These are phyloP conservation scores for Phytophthora ramorum DNA, from an alignment of 352 stramenopile genomes.

Conservation along the genomic window DNA sequence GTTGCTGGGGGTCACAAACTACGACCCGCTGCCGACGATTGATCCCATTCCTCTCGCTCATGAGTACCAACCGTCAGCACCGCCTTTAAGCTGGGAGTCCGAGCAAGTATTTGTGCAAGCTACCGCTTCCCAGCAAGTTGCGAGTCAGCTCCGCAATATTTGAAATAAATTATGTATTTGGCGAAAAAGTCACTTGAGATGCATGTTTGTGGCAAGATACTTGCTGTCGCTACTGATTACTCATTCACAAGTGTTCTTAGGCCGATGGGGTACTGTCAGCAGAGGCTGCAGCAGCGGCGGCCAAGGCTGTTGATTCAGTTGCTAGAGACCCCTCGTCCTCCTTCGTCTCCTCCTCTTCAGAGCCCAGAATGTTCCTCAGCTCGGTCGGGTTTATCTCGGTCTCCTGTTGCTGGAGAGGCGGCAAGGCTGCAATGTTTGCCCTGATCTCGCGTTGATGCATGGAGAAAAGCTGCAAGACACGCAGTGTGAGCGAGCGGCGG, in stretches of 20 bases:
- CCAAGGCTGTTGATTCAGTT: slow-evolving; percentile 4
- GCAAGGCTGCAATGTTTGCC: slow-evolving; percentile 17
- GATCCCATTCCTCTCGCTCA: slow-evolving; percentile 54
- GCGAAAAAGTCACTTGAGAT: background rate
- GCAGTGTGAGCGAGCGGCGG: background rate
- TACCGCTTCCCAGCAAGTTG: no score
- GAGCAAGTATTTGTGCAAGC: slow-evolving; percentile 12
- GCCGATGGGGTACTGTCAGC: slow-evolving; percentile 6
- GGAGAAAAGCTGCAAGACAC: slow-evolving; percentile 45
- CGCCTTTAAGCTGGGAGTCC: slow-evolving; percentile 51
- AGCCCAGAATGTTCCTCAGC: slow-evolving; percentile 61
- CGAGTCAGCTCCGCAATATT: slow-evolving; percentile 2
- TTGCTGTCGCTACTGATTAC: background rate
- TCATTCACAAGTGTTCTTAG: slow-evolving; percentile 1
- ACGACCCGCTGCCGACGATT: slow-evolving; percentile 44
- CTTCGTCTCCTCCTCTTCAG: slow-evolving; percentile 71
- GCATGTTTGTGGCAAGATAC: slow-evolving; percentile 16
- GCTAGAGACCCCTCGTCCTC: slow-evolving; percentile 33
- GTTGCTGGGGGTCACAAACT: slow-evolving; percentile 51
- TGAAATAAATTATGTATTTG: slow-evolving; percentile 46
- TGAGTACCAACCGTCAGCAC: slow-evolving; percentile 71
- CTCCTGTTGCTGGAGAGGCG: slow-evolving; percentile 41
- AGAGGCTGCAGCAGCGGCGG: slow-evolving; percentile 10
- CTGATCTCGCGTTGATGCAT: slow-evolving; percentile 58
- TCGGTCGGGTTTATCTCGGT: slow-evolving; percentile 49